phyloP scores from a whole-genome alignment of 768 basidiomycete species.

The Lactarius sanguifluus region DNA sequence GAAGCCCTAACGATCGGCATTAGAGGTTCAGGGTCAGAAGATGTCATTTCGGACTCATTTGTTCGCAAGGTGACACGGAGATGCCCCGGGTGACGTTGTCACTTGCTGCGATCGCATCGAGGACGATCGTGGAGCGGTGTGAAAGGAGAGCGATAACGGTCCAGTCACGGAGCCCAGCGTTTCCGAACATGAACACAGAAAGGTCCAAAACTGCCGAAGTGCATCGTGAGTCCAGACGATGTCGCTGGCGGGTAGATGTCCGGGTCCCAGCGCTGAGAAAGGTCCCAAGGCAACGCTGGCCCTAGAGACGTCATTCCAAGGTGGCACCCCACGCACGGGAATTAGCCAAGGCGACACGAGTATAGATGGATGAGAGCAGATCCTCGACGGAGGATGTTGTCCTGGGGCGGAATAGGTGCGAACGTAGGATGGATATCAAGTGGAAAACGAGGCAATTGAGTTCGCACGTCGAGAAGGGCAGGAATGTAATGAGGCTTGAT shows the following conservation, averaged over 20 bases:
- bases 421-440: neutral
- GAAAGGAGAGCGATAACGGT: constrained; percentile 24
- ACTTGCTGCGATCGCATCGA: neutral
- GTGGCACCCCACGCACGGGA: constrained; percentile 21
- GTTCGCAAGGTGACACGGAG: constrained; percentile 2
- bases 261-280: neutral
- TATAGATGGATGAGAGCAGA: constrained; percentile 16
- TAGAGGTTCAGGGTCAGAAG: neutral
- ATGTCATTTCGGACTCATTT: constrained; percentile 10
- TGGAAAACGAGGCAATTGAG: neutral
- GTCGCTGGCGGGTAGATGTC: neutral
- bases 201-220: constrained; percentile 24
- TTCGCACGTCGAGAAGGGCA: constrained; percentile 6
- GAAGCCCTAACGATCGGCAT: constrained; percentile 5
- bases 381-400: constrained; percentile 9
- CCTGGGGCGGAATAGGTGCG: constrained; percentile 14
- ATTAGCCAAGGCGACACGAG: constrained; percentile 25
- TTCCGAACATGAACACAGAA: constrained; percentile 14
- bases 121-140: constrained; percentile 2
- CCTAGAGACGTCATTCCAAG: constrained; percentile 16
- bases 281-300: constrained; percentile 6
- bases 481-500: constrained; percentile 28
- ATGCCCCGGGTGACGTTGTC: neutral
- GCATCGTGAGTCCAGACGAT: constrained; percentile 20
- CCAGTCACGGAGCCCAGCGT: constrained; percentile 8